Conservation (phyloP, 768 basidiomycete species). For the Tephrocybe sp. region DNA sequence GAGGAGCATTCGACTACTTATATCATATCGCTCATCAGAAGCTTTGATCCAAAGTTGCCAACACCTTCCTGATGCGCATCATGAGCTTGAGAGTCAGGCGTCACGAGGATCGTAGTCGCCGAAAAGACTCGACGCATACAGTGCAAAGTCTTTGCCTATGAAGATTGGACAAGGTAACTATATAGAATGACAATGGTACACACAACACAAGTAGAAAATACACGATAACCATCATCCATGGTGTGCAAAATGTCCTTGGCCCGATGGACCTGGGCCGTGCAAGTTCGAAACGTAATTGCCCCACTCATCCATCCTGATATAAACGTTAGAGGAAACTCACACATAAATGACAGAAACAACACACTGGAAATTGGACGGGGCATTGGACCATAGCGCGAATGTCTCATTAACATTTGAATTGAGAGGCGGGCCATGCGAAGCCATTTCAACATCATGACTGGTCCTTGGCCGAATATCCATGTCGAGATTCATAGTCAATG, state of each 20-base stretch:
- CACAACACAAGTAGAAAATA: neutral
- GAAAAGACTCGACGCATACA: neutral
- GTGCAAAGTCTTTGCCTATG: neutral
- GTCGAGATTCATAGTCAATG: neutral
- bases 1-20: too few species aligned
- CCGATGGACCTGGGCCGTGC: conserved; percentile 16
- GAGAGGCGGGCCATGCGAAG: neutral
- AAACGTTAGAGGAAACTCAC: neutral
- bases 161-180: neutral
- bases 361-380: conserved; percentile 61
- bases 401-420: conserved; percentile 31
- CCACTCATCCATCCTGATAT: conserved; percentile 40
- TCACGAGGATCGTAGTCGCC: neutral
- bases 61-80: too few species aligned
- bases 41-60: neutral
- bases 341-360: conserved; percentile 20
- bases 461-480: conserved; percentile 4
- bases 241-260: neutral
- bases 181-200: neutral
- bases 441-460: neutral
- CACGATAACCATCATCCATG: neutral
- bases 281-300: conserved; percentile 36
- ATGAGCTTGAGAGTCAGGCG: neutral
- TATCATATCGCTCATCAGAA: too few species aligned
- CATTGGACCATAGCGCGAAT: conserved; percentile 65